Base-by-base conservation (phyloP, 2,329 filamentous ascomycete species). In the Paecilomyces fulvus region DNA sequence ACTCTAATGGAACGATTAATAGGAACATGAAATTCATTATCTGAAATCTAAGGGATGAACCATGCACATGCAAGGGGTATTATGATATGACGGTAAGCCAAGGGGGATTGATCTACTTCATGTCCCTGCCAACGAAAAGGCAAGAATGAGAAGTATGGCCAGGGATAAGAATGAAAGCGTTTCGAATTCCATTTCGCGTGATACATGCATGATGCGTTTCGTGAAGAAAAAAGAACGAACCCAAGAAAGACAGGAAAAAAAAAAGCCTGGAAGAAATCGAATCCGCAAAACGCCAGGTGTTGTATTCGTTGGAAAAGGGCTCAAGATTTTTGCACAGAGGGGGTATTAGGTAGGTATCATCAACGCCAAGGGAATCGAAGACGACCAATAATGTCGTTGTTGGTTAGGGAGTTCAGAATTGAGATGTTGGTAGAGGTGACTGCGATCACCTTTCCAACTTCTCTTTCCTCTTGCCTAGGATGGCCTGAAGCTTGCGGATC, bases 401-500 rank as follows among this genome's bases (percentile, higher is more conserved):
- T n/a, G n/a, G n/a, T n/a, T n/a, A 43, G 37, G n/a, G n/a, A 8
- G 3, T 7, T 20, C 0, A 8, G 37, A 8, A 17, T 43, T 17
- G 37, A 20, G 37, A 43, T 8, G 5, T 43, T 43, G n/a, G 37
- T 17, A 43, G 14, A 3, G 7, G 37, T 7, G 14, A 17, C n/a
- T 43, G 48, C 4, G 20, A 49, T 49, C 21, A 49, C 49, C 59
- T 65, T 60, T 73, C 71, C 48, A 73, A 54, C 51, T 65, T 68
- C 61, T 67, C 71, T 63, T 71, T 78, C 56, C 72, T 73, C 68
- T 84, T 87, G 58, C 80, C 80, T 63, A 95, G 79, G 33, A 86
- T 75, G 23, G 79, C 83, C 72, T 90, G 87, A 67, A 96, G 78
- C 51, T 90, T 77, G 56, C 75, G 70, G 31, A 86, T 73, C 65